Conservation (phyloP, 2,329 filamentous ascomycete genomes). For the Tympanopsis confertula region DNA sequence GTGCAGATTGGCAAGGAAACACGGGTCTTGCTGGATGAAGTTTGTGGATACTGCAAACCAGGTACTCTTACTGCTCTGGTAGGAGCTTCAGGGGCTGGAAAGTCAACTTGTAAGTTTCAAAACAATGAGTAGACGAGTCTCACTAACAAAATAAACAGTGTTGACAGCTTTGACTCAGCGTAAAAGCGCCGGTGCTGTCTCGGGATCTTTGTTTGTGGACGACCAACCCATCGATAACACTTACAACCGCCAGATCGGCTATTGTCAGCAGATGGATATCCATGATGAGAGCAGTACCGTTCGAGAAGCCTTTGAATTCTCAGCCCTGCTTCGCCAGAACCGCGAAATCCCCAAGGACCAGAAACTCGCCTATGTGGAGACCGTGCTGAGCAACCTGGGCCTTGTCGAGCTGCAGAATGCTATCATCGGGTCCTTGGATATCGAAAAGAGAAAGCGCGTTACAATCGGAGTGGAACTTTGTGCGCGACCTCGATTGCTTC, state of each 20-base stretch:
- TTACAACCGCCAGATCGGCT: slow-evolving; percentile 50
- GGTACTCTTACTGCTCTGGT: slow-evolving; percentile 70
- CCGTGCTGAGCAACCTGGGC: slow-evolving; percentile 45
- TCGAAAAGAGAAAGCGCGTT: slow-evolving; percentile 60
- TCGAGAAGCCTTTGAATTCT: slow-evolving; percentile 51
- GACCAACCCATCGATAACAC: slow-evolving; percentile 41
- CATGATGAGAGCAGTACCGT: slow-evolving; percentile 52
- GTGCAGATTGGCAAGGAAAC: slow-evolving; percentile 47
- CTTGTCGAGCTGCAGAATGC: slow-evolving; percentile 48
- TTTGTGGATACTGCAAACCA: slow-evolving; percentile 62
- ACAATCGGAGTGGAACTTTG: slow-evolving; percentile 85
- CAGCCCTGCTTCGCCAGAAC: slow-evolving; percentile 46
- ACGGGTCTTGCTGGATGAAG: slow-evolving; percentile 39
- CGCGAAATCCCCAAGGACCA: slow-evolving; percentile 38
- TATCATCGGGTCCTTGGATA: slow-evolving; percentile 44
- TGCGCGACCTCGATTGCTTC: slow-evolving; percentile 65
- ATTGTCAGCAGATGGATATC: slow-evolving; percentile 50
- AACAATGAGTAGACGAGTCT: too few relatives aligned
- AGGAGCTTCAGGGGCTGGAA: slow-evolving; percentile 76
- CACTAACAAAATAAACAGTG: too few relatives aligned
- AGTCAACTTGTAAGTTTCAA: slow-evolving; percentile 53
- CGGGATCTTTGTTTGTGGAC: slow-evolving; percentile 44
- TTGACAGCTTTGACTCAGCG: slow-evolving; percentile 60
- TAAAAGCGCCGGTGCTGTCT: slow-evolving; percentile 50
- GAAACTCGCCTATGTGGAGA: slow-evolving; percentile 48